Evolutionary conservation across 2,329 filamentous ascomycete genomes (phyloP).

Genomic region (Phialocephala sp.): DNA sequence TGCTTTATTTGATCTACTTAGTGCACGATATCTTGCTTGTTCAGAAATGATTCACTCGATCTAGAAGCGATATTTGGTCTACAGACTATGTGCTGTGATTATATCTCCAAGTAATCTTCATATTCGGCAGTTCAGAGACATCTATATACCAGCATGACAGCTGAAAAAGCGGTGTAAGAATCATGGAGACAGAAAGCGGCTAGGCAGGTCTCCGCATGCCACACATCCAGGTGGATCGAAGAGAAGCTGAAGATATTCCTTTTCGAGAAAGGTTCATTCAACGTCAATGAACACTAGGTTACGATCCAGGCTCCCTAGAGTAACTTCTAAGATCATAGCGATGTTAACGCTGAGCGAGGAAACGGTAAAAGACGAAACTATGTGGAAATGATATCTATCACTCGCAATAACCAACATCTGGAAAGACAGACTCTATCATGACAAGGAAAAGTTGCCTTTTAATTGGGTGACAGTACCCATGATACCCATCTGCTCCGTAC

Average conservation of each 20-base stretch:
- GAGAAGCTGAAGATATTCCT: background rate
- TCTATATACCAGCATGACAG: background rate
- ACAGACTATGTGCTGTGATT: background rate
- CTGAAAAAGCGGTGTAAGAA: background rate
- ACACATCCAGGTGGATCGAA: background rate
- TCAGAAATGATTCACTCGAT: too few relatives aligned
- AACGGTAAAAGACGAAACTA: background rate
- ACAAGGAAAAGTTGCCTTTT: background rate
- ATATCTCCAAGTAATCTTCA: background rate
- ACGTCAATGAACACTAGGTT: background rate
- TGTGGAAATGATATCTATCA: background rate
- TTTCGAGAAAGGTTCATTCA: background rate
- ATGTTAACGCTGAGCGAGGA: background rate
- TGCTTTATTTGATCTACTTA: too few relatives aligned
- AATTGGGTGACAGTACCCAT: constrained; percentile 53
- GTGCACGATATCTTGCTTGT: too few relatives aligned
- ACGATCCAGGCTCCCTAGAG: background rate
- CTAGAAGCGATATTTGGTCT: background rate
- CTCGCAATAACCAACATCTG: background rate
- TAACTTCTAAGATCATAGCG: background rate
- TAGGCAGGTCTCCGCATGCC: background rate
- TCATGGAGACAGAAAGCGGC: background rate
- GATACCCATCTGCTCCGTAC: constrained; percentile 57
- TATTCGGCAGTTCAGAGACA: background rate
- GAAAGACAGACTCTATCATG: background rate